A percentile compares a stretch with the other conserved stretches of the same genome.
These are phyloP conservation scores for Inga leiocalycina DNA, from an alignment of 306 rosid species.

Conservation along the genomic window DNA sequence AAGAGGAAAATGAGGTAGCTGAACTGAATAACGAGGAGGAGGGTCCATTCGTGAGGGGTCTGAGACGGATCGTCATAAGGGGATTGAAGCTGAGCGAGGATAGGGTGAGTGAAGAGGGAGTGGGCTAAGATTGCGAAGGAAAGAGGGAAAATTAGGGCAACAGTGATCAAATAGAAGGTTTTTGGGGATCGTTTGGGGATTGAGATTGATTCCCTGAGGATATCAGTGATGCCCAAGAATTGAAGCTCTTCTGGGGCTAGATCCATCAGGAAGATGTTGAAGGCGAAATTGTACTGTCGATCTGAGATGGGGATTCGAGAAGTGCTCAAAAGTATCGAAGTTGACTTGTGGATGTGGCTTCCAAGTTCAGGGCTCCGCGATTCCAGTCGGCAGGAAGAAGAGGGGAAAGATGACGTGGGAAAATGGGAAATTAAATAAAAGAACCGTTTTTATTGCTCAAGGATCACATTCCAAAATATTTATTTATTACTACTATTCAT, in stretches of 20 bases:
- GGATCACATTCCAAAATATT: not conserved
- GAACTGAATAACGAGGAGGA: conserved; percentile 76
- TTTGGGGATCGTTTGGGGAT: conserved; percentile 83
- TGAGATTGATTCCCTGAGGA: conserved; percentile 72
- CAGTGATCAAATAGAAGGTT: conserved; percentile 84
- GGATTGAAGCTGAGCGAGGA: conserved; percentile 65
- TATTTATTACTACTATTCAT: too few species aligned
- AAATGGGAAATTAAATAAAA: not conserved
- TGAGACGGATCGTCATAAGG: conserved; percentile 63
- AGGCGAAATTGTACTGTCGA: not conserved
- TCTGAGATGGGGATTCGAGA: not conserved
- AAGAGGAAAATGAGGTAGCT: conserved; percentile 88
- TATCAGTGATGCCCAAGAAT: conserved; percentile 53
- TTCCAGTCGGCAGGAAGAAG: not conserved
- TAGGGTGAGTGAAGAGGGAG: conserved; percentile 91
- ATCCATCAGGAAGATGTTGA: conserved; percentile 52
- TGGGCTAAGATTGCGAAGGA: conserved; percentile 91
- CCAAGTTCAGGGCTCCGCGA: not conserved
- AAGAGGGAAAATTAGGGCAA: conserved; percentile 87
- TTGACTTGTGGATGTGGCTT: conserved; percentile 3
- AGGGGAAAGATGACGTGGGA: not conserved
- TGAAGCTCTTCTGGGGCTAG: conserved; percentile 88
- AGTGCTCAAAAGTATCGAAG: not conserved
- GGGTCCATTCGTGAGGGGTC: conserved; percentile 69
- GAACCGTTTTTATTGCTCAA: not conserved